Evolutionary conservation across 306 rosid species (phyloP), one percentile per base, ranked within the genome.

Genomic region (Medicago lupulina): DNA sequence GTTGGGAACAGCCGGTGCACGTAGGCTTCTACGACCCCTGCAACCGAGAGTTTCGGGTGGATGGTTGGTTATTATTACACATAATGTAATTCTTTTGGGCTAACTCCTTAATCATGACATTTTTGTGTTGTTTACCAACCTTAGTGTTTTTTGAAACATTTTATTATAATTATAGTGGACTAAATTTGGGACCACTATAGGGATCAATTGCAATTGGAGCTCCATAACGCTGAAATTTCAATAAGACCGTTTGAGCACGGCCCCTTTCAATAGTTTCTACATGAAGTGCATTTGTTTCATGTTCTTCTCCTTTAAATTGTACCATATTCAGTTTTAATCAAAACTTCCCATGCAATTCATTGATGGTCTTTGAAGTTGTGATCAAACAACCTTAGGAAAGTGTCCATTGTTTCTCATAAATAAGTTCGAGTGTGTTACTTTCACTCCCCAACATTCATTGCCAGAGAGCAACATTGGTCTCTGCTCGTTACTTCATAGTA

Each of bases 61-160:
- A 67, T n/a, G 43, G 16, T 12, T 77, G 58, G 43, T 67, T 23
- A 43, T 76, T 58, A 10, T 28, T 47, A 62, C 23, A 49, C 10
- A 46, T 2, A 18, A 16, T 17, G 60, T n/a, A 49, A 25, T 21
- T 73, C 77, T 16, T 14, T 40, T 58, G 28, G 31, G 61, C 36
- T 46, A 23, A 47, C 11, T 17, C 58, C 18, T 54, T 25, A 21
- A 73, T 41, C 49, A 73, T 19, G 25, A 41, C 19, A 4, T 8
- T 19, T 10, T 71, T 23, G 4, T 34, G 11, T 54, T 17, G 64
- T 17, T 39, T 71, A 13, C n/a, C 7, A 39, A 38, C 61, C 2
- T 34, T 49, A 10, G 25, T 69, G 44, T 1, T 69, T 69, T 49
- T 69, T 47, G 10, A n/a, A 49, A 25, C 36, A 8, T 23, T 70